Evolutionary conservation across 768 basidiomycete species (phyloP).

Genomic region (Mycena albidolilacea): DNA sequence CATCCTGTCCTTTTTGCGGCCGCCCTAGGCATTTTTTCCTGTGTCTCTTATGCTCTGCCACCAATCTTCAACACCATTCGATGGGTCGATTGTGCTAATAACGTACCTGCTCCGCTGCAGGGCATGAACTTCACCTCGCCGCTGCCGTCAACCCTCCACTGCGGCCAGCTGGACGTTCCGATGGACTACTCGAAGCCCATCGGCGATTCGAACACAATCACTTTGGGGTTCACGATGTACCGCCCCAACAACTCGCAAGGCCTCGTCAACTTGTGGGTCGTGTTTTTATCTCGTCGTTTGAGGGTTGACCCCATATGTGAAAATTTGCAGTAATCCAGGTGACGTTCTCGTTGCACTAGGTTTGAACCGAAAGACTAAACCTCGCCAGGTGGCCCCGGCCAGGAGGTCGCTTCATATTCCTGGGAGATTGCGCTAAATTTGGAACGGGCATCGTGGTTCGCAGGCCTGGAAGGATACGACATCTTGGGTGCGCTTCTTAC

Average conservation of each 20-base stretch:
- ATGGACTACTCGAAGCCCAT: constrained; percentile 30
- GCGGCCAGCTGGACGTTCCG: constrained; percentile 29
- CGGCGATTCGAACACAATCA: constrained; percentile 25
- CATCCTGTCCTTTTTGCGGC: constrained; percentile 16
- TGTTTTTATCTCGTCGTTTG: constrained; percentile 3
- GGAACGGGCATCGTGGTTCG: constrained; percentile 7
- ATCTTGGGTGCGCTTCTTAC: constrained; percentile 26
- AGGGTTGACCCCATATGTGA: background rate
- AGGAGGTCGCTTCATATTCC: constrained; percentile 23
- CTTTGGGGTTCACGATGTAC: constrained; percentile 30
- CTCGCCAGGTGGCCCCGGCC: constrained; percentile 30
- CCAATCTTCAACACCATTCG: constrained; percentile 4
- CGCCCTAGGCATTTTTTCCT: constrained; percentile 6
- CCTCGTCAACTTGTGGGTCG: constrained; percentile 29
- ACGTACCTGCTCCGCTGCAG: constrained; percentile 43
- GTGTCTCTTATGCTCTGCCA: constrained; percentile 6
- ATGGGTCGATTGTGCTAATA: constrained; percentile 36
- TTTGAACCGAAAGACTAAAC: background rate
- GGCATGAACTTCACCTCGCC: constrained; percentile 17
- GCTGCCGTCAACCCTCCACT: constrained; percentile 20
- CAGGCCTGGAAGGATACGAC: constrained; percentile 24
- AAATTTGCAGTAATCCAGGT: constrained; percentile 21
- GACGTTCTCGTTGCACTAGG: background rate
- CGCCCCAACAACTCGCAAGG: constrained; percentile 32
- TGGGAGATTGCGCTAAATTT: constrained; percentile 30